These are phyloP conservation scores for Malus hybrid DNA, from an alignment of 331 rosid genomes.

Conservation along the genomic window DNA sequence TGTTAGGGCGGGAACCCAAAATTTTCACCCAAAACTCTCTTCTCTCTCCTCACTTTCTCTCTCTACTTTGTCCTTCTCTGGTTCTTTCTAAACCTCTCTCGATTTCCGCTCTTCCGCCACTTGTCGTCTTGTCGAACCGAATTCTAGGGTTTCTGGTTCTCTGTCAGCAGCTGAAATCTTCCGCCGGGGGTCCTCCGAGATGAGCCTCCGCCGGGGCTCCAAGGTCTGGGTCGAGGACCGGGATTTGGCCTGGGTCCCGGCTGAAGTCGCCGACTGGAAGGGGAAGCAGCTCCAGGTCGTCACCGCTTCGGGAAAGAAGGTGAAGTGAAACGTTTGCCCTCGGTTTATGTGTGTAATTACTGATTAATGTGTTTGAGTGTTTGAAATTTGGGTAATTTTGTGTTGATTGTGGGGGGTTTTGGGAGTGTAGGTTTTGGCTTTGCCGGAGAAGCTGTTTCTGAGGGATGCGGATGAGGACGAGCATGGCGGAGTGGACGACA, in stretches of 20 bases:
- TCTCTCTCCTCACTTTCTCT: conserved; percentile 8
- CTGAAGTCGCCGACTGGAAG: conserved; percentile 50
- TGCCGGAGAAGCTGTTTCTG: conserved; percentile 48
- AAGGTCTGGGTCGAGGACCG: conserved; percentile 84
- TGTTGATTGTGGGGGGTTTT: neutral
- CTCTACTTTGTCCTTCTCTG: conserved; percentile 14
- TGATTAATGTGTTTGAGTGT: neutral
- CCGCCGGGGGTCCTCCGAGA: conserved; percentile 26
- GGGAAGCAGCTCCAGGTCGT: conserved; percentile 39
- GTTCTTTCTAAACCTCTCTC: neutral
- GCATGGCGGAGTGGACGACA: conserved; percentile 90
- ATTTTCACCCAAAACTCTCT: conserved; percentile 27
- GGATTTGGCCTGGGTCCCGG: conserved; percentile 64
- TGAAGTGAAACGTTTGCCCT: conserved; percentile 10
- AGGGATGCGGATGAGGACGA: conserved; percentile 96
- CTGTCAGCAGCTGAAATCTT: neutral
- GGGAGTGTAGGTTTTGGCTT: conserved; percentile 42
- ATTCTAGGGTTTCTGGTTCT: conserved; percentile 15
- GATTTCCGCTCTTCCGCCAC: conserved; percentile 7
- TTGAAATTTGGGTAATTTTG: neutral
- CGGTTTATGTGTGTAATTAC: neutral
- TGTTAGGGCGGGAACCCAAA: conserved; percentile 81
- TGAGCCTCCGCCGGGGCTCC: conserved; percentile 72
- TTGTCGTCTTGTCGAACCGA: neutral
- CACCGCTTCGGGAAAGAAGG: conserved; percentile 71